Conservation (phyloP, 169 alveolate genomes). For the Plasmodium gonderi region DNA sequence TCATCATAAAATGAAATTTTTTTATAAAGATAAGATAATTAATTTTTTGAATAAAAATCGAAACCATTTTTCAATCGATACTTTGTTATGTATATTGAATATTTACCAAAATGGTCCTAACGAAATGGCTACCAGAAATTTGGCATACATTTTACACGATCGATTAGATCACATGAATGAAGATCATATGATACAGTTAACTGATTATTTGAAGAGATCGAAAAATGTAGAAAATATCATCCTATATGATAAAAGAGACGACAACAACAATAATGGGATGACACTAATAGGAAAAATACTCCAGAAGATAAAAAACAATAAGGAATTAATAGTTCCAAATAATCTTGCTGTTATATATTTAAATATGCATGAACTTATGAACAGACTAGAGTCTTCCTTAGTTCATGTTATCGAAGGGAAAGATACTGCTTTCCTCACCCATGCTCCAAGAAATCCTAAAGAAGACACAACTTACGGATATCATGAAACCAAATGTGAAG, state of each 20-base stretch:
- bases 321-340: slow-evolving; percentile 41
- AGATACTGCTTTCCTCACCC: not conserved
- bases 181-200: slow-evolving; percentile 14
- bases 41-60: slow-evolving; percentile 19
- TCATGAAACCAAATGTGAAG: not conserved
- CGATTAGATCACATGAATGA: slow-evolving; percentile 58
- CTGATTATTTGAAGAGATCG: slow-evolving; percentile 32
- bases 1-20: slow-evolving; percentile 55
- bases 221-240: not conserved
- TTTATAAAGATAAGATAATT: slow-evolving; percentile 17
- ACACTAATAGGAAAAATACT: slow-evolving; percentile 44
- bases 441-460: not conserved
- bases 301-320: slow-evolving; percentile 25
- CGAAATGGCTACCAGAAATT: not conserved
- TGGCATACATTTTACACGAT: not conserved
- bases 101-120: slow-evolving; percentile 26
- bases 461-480: too few species aligned
- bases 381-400: not conserved
- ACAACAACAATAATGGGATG: not conserved
- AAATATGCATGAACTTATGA: slow-evolving; percentile 14
- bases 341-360: slow-evolving; percentile 42
- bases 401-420: not conserved
- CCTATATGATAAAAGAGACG: not conserved
- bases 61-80: slow-evolving; percentile 28
- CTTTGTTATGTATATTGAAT: slow-evolving; percentile 24